A percentile compares a stretch with the other conserved stretches of the same genome.
phyloP scores from a whole-genome alignment of 768 basidiomycete genomes.

The Gyrodon lividus region DNA sequence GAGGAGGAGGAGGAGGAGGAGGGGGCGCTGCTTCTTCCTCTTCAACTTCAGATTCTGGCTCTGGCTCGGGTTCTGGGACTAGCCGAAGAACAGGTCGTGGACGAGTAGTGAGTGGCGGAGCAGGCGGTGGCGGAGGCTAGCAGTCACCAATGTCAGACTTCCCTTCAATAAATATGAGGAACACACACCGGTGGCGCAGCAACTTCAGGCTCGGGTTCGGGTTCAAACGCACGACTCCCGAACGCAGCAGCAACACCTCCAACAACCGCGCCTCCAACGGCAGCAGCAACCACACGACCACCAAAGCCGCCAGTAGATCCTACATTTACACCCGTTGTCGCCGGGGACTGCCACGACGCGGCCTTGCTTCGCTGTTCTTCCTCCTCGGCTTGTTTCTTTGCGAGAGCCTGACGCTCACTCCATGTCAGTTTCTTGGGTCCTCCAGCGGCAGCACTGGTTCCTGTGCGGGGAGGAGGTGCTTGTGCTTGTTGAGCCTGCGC shows the following conservation, averaged over 20 bases:
- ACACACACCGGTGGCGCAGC: constrained; percentile 28
- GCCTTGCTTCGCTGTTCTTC: constrained; percentile 66
- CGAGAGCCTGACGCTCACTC: constrained; percentile 89
- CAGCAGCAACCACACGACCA: constrained; percentile 28
- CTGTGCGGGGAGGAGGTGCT: constrained; percentile 22
- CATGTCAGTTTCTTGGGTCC: constrained; percentile 84
- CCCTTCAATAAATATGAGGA: not conserved
- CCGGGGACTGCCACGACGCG: constrained; percentile 46
- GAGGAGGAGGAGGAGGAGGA: constrained; percentile 17
- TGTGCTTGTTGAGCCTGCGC: constrained; percentile 44
- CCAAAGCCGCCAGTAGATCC: constrained; percentile 41
- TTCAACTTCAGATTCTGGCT: constrained; percentile 19
- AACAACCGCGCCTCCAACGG: constrained; percentile 33
- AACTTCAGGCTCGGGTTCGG: constrained; percentile 31
- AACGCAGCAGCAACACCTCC: constrained; percentile 28
- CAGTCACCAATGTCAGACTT: constrained; percentile 3
- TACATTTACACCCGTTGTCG: constrained; percentile 32
- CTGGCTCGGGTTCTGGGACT: constrained; percentile 17
- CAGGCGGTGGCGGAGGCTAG: constrained; percentile 32
- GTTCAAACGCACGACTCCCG: constrained; percentile 18
- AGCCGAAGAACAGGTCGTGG: constrained; percentile 21
- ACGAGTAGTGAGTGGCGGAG: constrained; percentile 18
- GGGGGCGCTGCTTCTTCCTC: constrained; percentile 20
- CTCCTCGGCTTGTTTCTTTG: constrained; percentile 82
- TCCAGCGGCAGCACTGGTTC: constrained; percentile 16